Percentiles rank a stretch among this genome's conserved stretches.
phyloP scores from a whole-genome alignment of 208 protist species.

The Trypanosoma cruzi region DNA sequence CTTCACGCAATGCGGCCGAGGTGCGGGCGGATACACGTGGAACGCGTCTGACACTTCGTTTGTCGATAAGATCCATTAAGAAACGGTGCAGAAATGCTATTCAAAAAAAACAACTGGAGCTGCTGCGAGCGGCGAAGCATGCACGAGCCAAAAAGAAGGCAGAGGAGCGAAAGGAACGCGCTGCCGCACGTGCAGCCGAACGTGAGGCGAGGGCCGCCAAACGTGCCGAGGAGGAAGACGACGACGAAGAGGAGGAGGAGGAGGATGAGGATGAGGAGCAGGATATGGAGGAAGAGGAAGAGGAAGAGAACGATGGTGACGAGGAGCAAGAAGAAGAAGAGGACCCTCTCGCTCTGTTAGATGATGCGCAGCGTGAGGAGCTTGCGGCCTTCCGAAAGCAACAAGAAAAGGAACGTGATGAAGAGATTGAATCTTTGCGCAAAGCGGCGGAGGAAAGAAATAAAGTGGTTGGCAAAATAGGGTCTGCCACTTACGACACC shows the following conservation, averaged over 20 bases:
- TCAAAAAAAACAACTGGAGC: constrained; percentile 37
- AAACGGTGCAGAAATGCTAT: constrained; percentile 39
- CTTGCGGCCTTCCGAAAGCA: constrained; percentile 37
- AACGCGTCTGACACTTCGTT: constrained; percentile 44
- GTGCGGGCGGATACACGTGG: constrained; percentile 42
- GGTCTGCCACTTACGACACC: constrained; percentile 55
- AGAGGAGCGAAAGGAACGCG: constrained; percentile 44
- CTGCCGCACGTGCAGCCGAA: constrained; percentile 33
- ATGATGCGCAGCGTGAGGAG: constrained; percentile 49
- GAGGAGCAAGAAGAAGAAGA: constrained; percentile 37
- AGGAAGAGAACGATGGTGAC: constrained; percentile 9
- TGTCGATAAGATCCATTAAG: constrained; percentile 38
- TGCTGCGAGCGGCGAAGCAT: constrained; percentile 44
- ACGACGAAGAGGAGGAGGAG: constrained; percentile 26
- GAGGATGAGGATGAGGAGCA: constrained; percentile 26
- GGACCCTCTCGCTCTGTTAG: constrained; percentile 42
- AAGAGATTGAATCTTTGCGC: constrained; percentile 36
- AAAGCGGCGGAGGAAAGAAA: constrained; percentile 36
- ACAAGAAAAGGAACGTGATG: constrained; percentile 54
- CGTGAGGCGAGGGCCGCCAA: constrained; percentile 32
- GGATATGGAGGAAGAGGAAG: constrained; percentile 32
- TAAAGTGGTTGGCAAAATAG: constrained; percentile 31
- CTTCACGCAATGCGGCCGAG: constrained; percentile 40
- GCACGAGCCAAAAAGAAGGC: constrained; percentile 37
- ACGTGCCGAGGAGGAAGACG: constrained; percentile 26